These are phyloP conservation scores for Colletotrichum abscissum DNA, from an alignment of 2,329 filamentous ascomycete genomes.

Conservation along the genomic window DNA sequence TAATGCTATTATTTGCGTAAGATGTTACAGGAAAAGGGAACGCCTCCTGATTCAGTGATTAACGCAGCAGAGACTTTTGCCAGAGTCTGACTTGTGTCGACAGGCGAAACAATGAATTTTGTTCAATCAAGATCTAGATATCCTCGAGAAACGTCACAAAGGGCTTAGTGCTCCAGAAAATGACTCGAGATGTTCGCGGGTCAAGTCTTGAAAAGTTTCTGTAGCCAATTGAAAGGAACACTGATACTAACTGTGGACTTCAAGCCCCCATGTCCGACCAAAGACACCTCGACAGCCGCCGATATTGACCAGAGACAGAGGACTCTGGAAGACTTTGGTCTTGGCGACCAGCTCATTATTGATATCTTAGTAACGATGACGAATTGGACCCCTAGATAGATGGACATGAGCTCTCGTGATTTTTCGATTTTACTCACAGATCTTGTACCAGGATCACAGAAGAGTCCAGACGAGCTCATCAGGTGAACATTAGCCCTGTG, in stretches of 20 bases:
- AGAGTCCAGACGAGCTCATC: not conserved
- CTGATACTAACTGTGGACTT: not conserved
- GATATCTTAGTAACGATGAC: not conserved
- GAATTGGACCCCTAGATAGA: not conserved
- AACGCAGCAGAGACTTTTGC: no score
- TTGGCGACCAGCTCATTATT: not conserved
- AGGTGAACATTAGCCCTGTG: not conserved
- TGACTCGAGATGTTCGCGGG: no score
- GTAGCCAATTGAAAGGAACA: not conserved
- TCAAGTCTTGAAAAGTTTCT: no score
- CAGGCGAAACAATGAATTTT: no score
- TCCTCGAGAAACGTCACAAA: no score
- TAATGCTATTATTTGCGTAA: no score
- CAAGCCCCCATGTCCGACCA: not conserved
- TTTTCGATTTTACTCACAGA: not conserved
- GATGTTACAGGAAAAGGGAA: no score
- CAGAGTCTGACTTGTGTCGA: no score
- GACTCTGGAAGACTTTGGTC: not conserved
- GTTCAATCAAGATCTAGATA: no score
- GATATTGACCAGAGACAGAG: not conserved
- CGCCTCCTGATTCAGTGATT: no score
- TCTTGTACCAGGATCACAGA: not conserved
- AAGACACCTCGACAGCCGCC: not conserved
- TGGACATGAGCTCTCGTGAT: not conserved
- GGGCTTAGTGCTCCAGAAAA: no score